phyloP scores from a whole-genome alignment of 2,329 filamentous ascomycete genomes.

The Colletotrichum falcatum region DNA sequence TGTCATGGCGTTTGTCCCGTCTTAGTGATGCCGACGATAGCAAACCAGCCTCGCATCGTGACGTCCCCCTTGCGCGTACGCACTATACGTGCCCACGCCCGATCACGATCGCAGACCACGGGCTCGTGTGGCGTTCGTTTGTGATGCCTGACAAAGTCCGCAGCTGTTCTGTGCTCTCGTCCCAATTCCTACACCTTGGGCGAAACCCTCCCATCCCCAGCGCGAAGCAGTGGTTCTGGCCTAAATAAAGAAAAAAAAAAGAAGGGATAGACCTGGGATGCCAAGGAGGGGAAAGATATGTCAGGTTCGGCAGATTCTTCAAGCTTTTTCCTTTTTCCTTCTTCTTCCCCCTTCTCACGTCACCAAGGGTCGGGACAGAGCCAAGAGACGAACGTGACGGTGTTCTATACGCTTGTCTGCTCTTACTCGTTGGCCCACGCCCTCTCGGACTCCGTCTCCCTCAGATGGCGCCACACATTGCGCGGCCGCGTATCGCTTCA shows the following conservation, averaged over 20 bases:
- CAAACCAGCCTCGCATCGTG: not conserved
- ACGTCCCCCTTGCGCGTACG: not conserved
- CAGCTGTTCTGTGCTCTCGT: not conserved
- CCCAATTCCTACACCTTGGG: not conserved
- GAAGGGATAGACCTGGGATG: conserved; percentile 26
- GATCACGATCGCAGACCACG: not conserved
- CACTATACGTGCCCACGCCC: not conserved
- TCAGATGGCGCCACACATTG: not conserved
- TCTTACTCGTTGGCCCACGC: not conserved
- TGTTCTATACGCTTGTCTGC: conserved; percentile 1
- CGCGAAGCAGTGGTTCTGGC: not conserved
- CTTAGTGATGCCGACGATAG: conserved; percentile 17
- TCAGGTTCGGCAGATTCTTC: not conserved
- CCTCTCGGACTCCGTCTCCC: not conserved
- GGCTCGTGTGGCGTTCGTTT: not conserved
- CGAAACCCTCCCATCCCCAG: not conserved
- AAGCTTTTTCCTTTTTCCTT: too few species aligned
- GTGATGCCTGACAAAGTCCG: not conserved
- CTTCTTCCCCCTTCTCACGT: not conserved
- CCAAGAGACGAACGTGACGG: conserved; percentile 18
- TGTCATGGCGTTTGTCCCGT: not conserved
- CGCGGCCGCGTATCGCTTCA: not conserved
- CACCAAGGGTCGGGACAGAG: conserved; percentile 30
- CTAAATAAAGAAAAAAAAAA: not conserved
- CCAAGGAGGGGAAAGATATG: conserved; percentile 2